phyloP scores from a whole-genome alignment of 495 filamentous ascomycete species.

The Penicillium parvum region DNA sequence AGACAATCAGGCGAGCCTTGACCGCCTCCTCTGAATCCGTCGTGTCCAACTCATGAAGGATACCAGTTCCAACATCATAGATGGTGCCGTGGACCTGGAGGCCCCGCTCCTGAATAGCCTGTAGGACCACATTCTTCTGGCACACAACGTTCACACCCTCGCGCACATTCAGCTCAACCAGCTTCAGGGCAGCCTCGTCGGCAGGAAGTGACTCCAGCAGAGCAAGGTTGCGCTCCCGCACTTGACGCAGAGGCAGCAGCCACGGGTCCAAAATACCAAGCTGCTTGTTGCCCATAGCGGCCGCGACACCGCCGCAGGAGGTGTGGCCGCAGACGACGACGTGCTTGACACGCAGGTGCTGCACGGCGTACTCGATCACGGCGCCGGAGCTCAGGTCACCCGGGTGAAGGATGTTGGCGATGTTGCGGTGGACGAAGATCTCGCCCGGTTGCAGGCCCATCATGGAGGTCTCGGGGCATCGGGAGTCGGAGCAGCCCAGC shows the following conservation, averaged over 20 bases:
- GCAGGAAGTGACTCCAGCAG: constrained; percentile 46
- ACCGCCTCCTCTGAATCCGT: constrained; percentile 36
- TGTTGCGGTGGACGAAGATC: constrained; percentile 92
- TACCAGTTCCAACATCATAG: constrained; percentile 61
- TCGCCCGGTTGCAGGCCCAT: constrained; percentile 79
- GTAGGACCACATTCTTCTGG: constrained; percentile 55
- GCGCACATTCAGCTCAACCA: constrained; percentile 68
- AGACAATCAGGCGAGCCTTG: constrained; percentile 38
- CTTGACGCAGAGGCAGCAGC: constrained; percentile 64
- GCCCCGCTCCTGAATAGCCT: constrained; percentile 63
- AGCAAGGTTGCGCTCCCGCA: constrained; percentile 50
- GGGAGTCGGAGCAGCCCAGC: constrained; percentile 89
- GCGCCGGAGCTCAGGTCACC: constrained; percentile 70
- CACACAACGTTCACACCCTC: constrained; percentile 60
- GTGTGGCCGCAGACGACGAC: constrained; percentile 85
- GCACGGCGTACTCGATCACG: constrained; percentile 83
- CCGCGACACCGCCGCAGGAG: constrained; percentile 71
- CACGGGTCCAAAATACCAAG: constrained; percentile 80
- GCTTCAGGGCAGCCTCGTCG: constrained; percentile 44
- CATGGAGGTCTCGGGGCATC: constrained; percentile 82
- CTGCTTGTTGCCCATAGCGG: constrained; percentile 60
- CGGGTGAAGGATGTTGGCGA: constrained; percentile 80
- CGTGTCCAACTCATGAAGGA: constrained; percentile 53
- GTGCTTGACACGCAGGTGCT: constrained; percentile 70
- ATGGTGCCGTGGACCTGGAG: constrained; percentile 69